Base-by-base conservation (phyloP, 345 rosid genomes). In the Murraya koenigii region DNA sequence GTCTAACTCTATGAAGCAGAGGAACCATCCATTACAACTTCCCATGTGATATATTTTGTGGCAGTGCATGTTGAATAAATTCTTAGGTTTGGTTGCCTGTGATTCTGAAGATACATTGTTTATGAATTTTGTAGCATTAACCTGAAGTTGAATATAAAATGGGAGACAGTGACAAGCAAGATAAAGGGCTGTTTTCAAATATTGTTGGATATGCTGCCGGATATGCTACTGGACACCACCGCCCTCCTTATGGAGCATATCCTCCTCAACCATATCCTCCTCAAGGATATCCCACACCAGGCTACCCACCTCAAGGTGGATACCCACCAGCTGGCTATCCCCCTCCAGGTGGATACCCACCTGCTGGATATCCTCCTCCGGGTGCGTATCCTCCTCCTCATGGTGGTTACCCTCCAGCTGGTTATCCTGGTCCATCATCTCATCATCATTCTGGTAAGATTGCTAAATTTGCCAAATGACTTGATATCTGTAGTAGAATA, bases 201-300 rank as follows among this genome's bases (percentile, higher is more conserved):
- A 88, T 91, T 49, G 93, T 83, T 77, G 97, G 94, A 62, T 91
- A 60, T 66, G 95, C 91, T 36, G 91, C 85, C 70, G 97, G 94
- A 65, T 91, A 63, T 63, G 94, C 91, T 54, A 86, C 83, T 1
- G 94, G 90, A 56, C 83, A 82, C 58, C 15, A 77, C 60, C 75
- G 39, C n/a, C 77, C 66, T 11, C 75, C 66, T 11, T 71, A 54
- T 7, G 88, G 86, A 28, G 39, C 82, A n/a, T 78, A 82, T 55
- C 75, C 86, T 33, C 75, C 82, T 8, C 83, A 82, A 28, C 80
- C 82, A 11, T 87, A 85, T 75, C 84, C 86, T 62, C 86, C 79
- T 1, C 86, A 76, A 2, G 84, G 80, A 15, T 84, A 86, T 79
- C 89, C 88, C 0, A 80, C 80, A 39, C 80, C 76, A 4, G 90